Percentiles rank a stretch among this genome's conserved stretches.
Conservation (phyloP, 257 asterid species). For the Plantago ovata region DNA sequence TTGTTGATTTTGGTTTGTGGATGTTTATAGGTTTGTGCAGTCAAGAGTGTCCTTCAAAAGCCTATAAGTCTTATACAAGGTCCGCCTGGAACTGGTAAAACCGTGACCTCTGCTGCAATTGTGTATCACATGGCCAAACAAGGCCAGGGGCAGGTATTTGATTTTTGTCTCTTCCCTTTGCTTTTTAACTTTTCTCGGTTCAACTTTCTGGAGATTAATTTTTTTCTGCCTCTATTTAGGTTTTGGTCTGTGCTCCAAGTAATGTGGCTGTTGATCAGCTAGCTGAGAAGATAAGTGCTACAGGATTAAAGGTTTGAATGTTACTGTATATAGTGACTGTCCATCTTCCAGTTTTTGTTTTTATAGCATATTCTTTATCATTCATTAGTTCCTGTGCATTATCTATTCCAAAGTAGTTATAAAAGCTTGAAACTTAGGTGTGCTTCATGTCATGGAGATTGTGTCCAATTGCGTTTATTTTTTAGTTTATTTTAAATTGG, state of each 20-base stretch:
- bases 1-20: neutral
- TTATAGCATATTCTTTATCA: no score
- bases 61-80: constrained; percentile 97
- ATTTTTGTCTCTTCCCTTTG: constrained; percentile 1
- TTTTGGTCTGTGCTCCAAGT: constrained; percentile 99
- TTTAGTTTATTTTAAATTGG: neutral
- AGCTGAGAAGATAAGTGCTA: constrained; percentile 97
- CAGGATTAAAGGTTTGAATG: constrained; percentile 80
- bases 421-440: no score
- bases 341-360: neutral
- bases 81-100: constrained; percentile 98
- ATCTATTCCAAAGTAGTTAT: no score
- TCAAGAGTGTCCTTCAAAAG: constrained; percentile 96
- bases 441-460: no score
- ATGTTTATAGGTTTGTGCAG: constrained; percentile 75
- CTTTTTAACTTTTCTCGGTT: constrained; percentile 14
- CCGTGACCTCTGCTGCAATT: constrained; percentile 97
- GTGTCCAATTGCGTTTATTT: no score
- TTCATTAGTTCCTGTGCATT: no score
- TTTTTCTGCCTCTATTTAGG: constrained; percentile 38
- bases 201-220: neutral
- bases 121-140: constrained; percentile 99
- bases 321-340: constrained; percentile 18
- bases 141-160: constrained; percentile 90
- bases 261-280: constrained; percentile 98